phyloP scores from a whole-genome alignment of 805 yeast genomes.

The Komagataella kurtzmanii region DNA sequence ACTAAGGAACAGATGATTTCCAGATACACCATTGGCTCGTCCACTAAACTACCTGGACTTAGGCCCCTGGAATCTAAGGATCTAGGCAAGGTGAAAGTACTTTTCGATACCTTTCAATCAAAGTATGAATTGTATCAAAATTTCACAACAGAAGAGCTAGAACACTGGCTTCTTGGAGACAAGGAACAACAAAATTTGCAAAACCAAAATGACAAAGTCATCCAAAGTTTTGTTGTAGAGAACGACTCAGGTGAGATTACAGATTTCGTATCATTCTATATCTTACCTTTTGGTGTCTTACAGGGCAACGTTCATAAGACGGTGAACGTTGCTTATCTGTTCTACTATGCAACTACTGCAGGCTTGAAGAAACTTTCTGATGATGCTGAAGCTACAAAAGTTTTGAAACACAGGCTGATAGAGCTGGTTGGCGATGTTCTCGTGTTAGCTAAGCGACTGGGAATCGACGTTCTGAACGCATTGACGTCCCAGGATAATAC shows the following conservation, averaged over 20 bases:
- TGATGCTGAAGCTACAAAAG: slow-evolving; percentile 23
- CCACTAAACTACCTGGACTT: slow-evolving; percentile 36
- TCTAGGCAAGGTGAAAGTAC: slow-evolving; percentile 43
- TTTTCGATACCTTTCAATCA: slow-evolving; percentile 50
- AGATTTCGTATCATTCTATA: slow-evolving; percentile 83
- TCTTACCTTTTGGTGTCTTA: slow-evolving; percentile 78
- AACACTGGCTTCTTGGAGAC: slow-evolving; percentile 68
- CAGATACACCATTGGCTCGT: slow-evolving; percentile 39
- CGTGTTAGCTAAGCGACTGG: slow-evolving; percentile 50
- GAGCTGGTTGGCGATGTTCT: slow-evolving; percentile 62
- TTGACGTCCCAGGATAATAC: slow-evolving; percentile 84
- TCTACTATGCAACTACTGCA: slow-evolving; percentile 74
- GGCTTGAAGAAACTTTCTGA: slow-evolving; percentile 26
- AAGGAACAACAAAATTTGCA: slow-evolving; percentile 76
- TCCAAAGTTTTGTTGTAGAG: slow-evolving; percentile 71
- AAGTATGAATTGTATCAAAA: slow-evolving; percentile 64
- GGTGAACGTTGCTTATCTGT: slow-evolving; percentile 78
- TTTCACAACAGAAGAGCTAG: slow-evolving; percentile 51
- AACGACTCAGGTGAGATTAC: slow-evolving; percentile 52
- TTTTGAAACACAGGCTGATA: slow-evolving; percentile 44
- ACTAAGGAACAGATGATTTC: slow-evolving; percentile 60
- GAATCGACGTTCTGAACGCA: slow-evolving; percentile 90
- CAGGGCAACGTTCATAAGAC: slow-evolving; percentile 47
- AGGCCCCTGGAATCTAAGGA: slow-evolving; percentile 48
- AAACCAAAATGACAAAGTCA: slow-evolving; percentile 43